Evolutionary conservation across 805 yeast species (phyloP), one percentile per base, ranked within the genome.

Genomic region (Barnettozyma sucrosica): DNA sequence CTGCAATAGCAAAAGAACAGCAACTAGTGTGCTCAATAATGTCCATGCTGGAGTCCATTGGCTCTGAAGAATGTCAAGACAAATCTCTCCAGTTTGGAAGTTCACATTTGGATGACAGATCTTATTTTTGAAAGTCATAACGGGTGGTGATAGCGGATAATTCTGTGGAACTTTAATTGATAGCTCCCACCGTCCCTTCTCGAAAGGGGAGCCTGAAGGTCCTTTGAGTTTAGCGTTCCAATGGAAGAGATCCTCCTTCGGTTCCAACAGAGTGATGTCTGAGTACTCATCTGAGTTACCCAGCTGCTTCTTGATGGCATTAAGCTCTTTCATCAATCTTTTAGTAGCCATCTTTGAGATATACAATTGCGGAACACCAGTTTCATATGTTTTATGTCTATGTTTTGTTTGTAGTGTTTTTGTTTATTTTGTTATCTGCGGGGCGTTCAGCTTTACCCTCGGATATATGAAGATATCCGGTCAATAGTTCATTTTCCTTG

Each of bases 11-110:
- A 77, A 66, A 28, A 80, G 58, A 2, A 84, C 73, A 1, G 88
- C 88, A 16, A 75, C 71, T 41, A 82, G 66, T 6, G 79, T 67
- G 47, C 79, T 69, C 41, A 74, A 64, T 40, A 85, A 58, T 46
- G 80, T 76, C 86, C 89, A 84, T 1, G 86, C 87, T 0, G 92
- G 90, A 0, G 86, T 75, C 90, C 90, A 85, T 50, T 70, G 70
- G 39, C 53, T 60, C 47, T 79, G 77, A 43, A 85, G 64, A 9
- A 84, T 79, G 59, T 83, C 87, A 5, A 85, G 65, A 62, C 92
- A 85, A 7, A 85, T 81, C 52, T 81, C 87, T 1, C 92, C 92
- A 1, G 81, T 72, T 39, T 53, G 43, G 51, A 70, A 72, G 49
- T 71, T 68, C 4, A 77, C 69, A 55, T 77, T 77, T 20, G 77